Evolutionary conservation across 1,284 basidiomycete species (phyloP).

Genomic region (Heliocybe sulcata): DNA sequence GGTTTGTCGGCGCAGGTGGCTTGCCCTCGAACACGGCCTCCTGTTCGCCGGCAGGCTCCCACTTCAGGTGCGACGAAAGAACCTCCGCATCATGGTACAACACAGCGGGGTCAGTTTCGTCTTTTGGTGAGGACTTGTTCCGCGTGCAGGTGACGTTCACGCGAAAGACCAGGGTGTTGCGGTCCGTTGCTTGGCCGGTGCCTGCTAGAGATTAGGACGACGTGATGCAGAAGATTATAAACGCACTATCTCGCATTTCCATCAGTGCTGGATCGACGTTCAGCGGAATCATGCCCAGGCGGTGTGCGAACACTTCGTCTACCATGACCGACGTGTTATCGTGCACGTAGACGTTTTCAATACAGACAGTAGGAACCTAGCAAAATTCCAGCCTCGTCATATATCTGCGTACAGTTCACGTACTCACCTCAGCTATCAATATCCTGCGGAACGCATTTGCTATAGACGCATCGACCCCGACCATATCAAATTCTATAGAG

Average conservation of each 20-base stretch:
- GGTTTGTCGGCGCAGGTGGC: constrained; percentile 68
- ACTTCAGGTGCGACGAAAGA: constrained; percentile 74
- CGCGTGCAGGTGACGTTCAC: constrained; percentile 71
- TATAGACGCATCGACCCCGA: constrained; percentile 94
- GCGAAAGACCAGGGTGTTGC: constrained; percentile 90
- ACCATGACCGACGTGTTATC: constrained; percentile 95
- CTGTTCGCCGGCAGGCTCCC: constrained; percentile 89
- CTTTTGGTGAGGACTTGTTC: constrained; percentile 38
- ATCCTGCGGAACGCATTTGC: constrained; percentile 93
- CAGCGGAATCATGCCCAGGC: constrained; percentile 87
- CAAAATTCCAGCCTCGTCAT: not conserved
- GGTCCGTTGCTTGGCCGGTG: constrained; percentile 66
- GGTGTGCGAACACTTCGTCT: constrained; percentile 90
- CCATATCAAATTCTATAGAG: constrained; percentile 90
- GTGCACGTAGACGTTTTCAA: constrained; percentile 92
- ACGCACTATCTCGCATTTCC: constrained; percentile 36
- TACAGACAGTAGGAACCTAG: constrained; percentile 88
- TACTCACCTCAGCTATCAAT: constrained; percentile 84
- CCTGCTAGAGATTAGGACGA: constrained; percentile 14
- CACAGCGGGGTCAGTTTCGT: constrained; percentile 54
- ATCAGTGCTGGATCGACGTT: constrained; percentile 76
- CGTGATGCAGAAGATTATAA: not conserved
- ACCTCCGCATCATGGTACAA: constrained; percentile 72
- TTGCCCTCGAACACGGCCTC: constrained; percentile 38
- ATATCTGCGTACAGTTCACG: not conserved